Conservation (phyloP, 345 rosid genomes). For the Sisymbrium altissimum region DNA sequence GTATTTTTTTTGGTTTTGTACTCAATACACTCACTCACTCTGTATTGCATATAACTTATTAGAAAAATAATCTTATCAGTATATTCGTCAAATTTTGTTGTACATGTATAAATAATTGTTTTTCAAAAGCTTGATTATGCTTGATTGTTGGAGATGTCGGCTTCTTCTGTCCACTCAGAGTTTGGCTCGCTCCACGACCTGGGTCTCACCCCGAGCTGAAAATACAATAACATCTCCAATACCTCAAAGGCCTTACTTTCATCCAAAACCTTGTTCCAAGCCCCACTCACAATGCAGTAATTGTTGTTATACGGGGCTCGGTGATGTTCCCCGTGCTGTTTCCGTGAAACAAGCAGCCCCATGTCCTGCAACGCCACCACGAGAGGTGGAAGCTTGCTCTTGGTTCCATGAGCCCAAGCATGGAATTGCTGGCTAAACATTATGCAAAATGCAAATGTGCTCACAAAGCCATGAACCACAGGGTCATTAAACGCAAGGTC, state of each 20-base stretch:
- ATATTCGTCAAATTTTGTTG: background rate
- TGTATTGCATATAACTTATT: background rate
- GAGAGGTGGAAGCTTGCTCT: slow-evolving; percentile 66
- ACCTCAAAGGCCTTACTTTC: slow-evolving; percentile 56
- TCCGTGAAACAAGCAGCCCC: slow-evolving; percentile 65
- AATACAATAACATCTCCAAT: slow-evolving; percentile 69
- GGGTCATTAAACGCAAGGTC: slow-evolving; percentile 51
- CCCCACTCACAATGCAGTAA: slow-evolving; percentile 87
- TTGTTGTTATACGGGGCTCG: slow-evolving; percentile 77
- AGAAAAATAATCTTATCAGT: background rate
- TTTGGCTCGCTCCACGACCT: slow-evolving; percentile 81
- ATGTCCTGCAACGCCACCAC: slow-evolving; percentile 70
- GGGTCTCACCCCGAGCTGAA: slow-evolving; percentile 57
- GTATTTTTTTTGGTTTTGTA: background rate
- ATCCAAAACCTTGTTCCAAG: slow-evolving; percentile 73
- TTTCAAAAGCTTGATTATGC: slow-evolving; percentile 15
- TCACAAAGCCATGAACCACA: slow-evolving; percentile 50
- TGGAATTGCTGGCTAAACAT: slow-evolving; percentile 95
- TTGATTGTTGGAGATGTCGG: slow-evolving; percentile 10
- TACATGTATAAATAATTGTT: slow-evolving; percentile 24
- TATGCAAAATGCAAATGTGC: slow-evolving; percentile 59
- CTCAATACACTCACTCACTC: slow-evolving; percentile 1
- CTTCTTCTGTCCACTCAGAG: slow-evolving; percentile 62
- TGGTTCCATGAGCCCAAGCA: slow-evolving; percentile 94
- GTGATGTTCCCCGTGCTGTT: slow-evolving; percentile 71